Conservation (phyloP, 2,329 filamentous ascomycete species). For the Neodidymelliopsis sp. region DNA sequence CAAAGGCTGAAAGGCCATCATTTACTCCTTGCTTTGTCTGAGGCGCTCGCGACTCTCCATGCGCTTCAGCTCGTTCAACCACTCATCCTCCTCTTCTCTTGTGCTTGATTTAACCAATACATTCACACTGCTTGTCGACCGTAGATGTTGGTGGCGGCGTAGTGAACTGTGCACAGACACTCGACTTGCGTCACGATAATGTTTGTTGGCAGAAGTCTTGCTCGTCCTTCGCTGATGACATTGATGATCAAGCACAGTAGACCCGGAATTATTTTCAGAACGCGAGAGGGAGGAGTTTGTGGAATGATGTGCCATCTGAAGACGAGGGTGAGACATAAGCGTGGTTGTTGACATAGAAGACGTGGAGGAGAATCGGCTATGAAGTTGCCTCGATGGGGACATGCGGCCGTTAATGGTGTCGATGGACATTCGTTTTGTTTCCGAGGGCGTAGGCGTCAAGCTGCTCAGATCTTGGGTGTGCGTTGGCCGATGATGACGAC, state of each 20-base stretch:
- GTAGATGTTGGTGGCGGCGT: not conserved
- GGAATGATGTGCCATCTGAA: no score
- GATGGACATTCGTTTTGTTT: not conserved
- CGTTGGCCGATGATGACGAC: not conserved
- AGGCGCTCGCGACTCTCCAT: constrained; percentile 20
- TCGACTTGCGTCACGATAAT: not conserved
- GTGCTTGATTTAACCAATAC: not conserved
- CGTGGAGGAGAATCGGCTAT: constrained; percentile 3
- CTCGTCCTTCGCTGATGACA: constrained; percentile 1
- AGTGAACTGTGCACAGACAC: not conserved
- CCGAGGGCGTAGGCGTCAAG: not conserved
- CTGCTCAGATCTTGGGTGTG: not conserved
- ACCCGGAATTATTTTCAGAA: not conserved
- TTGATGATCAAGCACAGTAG: constrained; percentile 4
- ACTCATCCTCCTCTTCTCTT: constrained; percentile 9
- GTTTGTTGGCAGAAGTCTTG: not conserved
- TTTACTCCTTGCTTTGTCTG: constrained; percentile 9
- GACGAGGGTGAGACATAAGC: not conserved
- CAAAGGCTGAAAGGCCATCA: not conserved
- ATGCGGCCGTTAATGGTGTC: not conserved
- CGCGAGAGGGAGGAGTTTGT: not conserved
- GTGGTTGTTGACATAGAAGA: not conserved
- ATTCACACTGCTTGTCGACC: not conserved
- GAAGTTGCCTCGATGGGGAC: not conserved
- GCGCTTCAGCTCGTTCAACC: constrained; percentile 14